phyloP scores from a whole-genome alignment of 2,329 filamentous ascomycete species.

The Pseudopyricularia cyperi region DNA sequence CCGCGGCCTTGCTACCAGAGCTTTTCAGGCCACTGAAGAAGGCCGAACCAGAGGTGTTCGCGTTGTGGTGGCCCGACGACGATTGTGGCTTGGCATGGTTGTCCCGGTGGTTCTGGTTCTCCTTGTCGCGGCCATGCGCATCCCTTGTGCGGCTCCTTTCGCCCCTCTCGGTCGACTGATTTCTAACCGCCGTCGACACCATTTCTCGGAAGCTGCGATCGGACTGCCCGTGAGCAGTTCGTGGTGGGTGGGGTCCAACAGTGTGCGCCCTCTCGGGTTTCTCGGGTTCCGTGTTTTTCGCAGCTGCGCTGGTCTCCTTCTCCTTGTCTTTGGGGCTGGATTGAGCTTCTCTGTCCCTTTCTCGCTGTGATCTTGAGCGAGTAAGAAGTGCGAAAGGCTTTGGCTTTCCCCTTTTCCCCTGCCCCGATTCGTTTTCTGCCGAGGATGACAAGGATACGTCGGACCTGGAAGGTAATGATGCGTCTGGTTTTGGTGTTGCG shows the following conservation, averaged over 20 bases:
- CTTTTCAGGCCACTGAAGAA: slow-evolving; percentile 65
- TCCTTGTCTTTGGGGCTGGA: slow-evolving; percentile 21
- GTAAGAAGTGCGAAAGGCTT: slow-evolving; percentile 41
- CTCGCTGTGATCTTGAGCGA: slow-evolving; percentile 37
- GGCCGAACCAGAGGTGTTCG: slow-evolving; percentile 30
- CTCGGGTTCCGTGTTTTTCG: not conserved
- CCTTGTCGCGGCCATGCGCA: slow-evolving; percentile 12
- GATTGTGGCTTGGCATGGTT: slow-evolving; percentile 31
- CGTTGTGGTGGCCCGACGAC: slow-evolving; percentile 45
- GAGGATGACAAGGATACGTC: slow-evolving; percentile 37
- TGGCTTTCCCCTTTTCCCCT: slow-evolving; percentile 34
- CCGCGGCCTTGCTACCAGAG: slow-evolving; percentile 61
- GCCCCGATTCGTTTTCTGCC: slow-evolving; percentile 30
- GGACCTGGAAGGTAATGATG: slow-evolving; percentile 32
- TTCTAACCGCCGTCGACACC: slow-evolving; percentile 51
- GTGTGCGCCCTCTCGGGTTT: slow-evolving; percentile 23
- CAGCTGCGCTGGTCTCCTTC: not conserved
- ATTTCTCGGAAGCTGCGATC: slow-evolving; percentile 58
- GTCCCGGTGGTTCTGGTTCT: slow-evolving; percentile 23
- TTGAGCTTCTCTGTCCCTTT: slow-evolving; percentile 31
- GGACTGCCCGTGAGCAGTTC: slow-evolving; percentile 48
- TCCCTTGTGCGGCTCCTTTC: slow-evolving; percentile 46
- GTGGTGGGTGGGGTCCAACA: slow-evolving; percentile 28
- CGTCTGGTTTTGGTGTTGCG: slow-evolving; percentile 23
- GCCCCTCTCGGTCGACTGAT: slow-evolving; percentile 63